phyloP scores from a whole-genome alignment of 306 rosid genomes.

The Comarum palustre region DNA sequence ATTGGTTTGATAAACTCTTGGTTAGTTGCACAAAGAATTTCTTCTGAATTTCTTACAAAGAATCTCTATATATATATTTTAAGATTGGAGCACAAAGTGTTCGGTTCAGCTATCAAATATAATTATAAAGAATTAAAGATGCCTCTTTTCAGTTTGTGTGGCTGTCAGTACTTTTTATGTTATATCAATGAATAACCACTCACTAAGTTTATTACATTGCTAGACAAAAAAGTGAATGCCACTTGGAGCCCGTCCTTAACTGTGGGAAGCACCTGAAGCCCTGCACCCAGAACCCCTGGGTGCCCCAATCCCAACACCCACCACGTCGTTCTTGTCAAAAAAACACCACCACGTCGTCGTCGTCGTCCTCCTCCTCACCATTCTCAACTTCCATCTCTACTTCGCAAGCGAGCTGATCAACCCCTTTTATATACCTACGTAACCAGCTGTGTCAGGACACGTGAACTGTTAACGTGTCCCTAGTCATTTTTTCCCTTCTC shows the following conservation, averaged over 20 bases:
- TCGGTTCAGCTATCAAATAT: not conserved
- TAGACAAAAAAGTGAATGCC: too few relatives aligned
- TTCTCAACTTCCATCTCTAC: not conserved
- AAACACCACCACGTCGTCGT: conserved; percentile 34
- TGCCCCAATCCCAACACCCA: conserved; percentile 53
- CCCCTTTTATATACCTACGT: not conserved
- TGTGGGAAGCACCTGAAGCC: conserved; percentile 89
- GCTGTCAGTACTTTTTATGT: not conserved
- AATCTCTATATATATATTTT: too few relatives aligned
- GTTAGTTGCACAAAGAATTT: too few relatives aligned
- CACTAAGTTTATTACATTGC: too few relatives aligned
- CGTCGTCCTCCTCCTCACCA: conserved; percentile 34
- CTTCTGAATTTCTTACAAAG: too few relatives aligned
- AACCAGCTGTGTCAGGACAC: not conserved
- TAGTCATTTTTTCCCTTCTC: not conserved
- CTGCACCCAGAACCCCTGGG: conserved; percentile 85
- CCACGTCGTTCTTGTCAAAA: too few relatives aligned
- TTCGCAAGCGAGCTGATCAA: not conserved
- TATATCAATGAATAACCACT: too few relatives aligned
- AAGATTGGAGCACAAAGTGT: not conserved
- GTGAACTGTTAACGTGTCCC: not conserved
- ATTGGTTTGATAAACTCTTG: too few relatives aligned
- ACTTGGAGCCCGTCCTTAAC: conserved; percentile 76
- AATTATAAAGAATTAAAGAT: too few relatives aligned
- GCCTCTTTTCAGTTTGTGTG: not conserved